Percentiles rank a stretch among this genome's conserved stretches.
phyloP scores from a whole-genome alignment of 192 early-diverging fungal species.

The Coemansia sp. region DNA sequence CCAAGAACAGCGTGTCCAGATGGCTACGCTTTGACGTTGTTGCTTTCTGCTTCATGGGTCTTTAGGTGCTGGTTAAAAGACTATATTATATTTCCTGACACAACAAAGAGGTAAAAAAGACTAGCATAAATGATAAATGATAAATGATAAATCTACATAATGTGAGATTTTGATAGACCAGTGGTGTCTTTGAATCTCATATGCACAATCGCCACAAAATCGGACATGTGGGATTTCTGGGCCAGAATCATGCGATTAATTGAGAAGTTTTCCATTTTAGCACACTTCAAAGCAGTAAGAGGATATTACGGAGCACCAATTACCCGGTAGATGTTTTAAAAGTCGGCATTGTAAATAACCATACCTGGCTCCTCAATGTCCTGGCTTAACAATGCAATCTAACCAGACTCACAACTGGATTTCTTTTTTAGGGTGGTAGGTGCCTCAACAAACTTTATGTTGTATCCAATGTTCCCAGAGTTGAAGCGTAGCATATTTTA shows the following conservation, averaged over 20 bases:
- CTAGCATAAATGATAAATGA: not conserved
- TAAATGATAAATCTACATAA: not conserved
- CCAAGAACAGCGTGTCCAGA: constrained; percentile 63
- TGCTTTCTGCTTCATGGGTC: not conserved
- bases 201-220: not conserved
- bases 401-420: too few species aligned
- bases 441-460: too few species aligned
- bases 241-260: not conserved
- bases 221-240: not conserved
- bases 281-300: not conserved
- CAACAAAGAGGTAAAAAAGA: not conserved
- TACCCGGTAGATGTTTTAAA: not conserved
- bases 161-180: not conserved
- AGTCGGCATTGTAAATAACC: too few species aligned
- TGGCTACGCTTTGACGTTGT: constrained; percentile 22
- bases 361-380: too few species aligned
- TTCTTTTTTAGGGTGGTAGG: too few species aligned
- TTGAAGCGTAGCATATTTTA: too few species aligned
- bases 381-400: too few species aligned
- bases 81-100: not conserved
- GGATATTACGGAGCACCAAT: not conserved
- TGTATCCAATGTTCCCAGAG: too few species aligned
- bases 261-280: not conserved
- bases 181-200: not conserved
- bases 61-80: not conserved